Conservation (phyloP, 768 basidiomycete genomes). For the Hortiboletus flavorubellus region DNA sequence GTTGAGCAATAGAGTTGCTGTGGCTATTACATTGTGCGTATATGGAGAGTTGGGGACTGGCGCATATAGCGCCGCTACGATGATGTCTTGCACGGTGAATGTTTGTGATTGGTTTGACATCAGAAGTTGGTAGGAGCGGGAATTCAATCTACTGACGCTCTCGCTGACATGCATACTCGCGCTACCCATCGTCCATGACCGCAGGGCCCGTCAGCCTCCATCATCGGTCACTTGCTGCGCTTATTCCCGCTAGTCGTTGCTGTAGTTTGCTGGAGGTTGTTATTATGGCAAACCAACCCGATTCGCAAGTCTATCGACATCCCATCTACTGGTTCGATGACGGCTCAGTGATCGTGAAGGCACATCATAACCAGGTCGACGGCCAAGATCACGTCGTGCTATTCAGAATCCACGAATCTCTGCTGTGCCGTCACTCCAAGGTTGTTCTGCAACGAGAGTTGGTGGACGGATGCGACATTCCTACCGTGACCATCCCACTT, state of each 20-base stretch:
- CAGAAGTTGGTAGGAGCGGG: not conserved
- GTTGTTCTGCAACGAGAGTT: constrained; percentile 1
- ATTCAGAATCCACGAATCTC: constrained; percentile 56
- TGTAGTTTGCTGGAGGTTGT: constrained; percentile 5
- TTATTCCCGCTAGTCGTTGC: constrained; percentile 7
- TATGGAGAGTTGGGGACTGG: too few species aligned
- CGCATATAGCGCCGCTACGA: too few species aligned
- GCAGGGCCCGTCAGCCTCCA: not conserved
- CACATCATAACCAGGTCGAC: constrained; percentile 29
- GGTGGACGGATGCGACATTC: constrained; percentile 4
- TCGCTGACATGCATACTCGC: not conserved
- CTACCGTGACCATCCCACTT: constrained; percentile 34
- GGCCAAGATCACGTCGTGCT: constrained; percentile 18
- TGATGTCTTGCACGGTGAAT: not conserved
- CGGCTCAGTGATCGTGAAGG: constrained; percentile 52
- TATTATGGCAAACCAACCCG: not conserved
- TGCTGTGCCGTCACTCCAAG: constrained; percentile 52
- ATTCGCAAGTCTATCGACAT: constrained; percentile 30
- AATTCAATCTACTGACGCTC: not conserved
- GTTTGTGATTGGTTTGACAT: too few species aligned
- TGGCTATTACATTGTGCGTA: too few species aligned
- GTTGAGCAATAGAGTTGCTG: too few species aligned
- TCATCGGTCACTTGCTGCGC: constrained; percentile 6
- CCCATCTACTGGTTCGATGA: constrained; percentile 65
- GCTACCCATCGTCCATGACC: not conserved